Conservation (phyloP, 2,329 filamentous ascomycete species). For the Tolypocladium amazonense region DNA sequence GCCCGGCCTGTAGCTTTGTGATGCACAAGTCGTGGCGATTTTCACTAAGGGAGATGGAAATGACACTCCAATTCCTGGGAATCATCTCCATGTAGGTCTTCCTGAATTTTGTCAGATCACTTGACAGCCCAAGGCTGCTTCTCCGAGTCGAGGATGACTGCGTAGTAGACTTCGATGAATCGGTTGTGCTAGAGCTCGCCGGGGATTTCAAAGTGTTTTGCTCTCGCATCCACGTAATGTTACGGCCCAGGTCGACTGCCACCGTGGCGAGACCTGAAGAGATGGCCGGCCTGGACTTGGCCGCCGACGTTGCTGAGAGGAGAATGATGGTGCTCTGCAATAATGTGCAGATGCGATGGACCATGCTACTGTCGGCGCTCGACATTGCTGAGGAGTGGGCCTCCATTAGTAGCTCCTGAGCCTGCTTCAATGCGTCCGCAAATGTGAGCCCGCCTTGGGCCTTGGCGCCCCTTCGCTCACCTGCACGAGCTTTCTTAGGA, state of each 20-base stretch:
- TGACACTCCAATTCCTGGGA: slow-evolving; percentile 69
- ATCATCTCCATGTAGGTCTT: slow-evolving; percentile 77
- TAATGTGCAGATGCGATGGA: slow-evolving; percentile 53
- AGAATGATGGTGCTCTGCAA: slow-evolving; percentile 56
- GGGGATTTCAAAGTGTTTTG: slow-evolving; percentile 41
- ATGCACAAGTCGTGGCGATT: slow-evolving; percentile 76
- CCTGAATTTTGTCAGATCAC: slow-evolving; percentile 57
- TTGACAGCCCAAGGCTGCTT: slow-evolving; percentile 33
- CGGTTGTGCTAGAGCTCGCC: not conserved
- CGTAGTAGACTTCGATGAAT: slow-evolving; percentile 16
- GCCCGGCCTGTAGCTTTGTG: slow-evolving; percentile 67
- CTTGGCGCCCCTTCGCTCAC: slow-evolving; percentile 17
- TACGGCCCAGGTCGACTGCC: slow-evolving; percentile 59
- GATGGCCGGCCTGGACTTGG: slow-evolving; percentile 32
- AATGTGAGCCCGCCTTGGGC: slow-evolving; percentile 30
- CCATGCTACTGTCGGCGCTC: slow-evolving; percentile 44
- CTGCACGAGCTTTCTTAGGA: slow-evolving; percentile 15
- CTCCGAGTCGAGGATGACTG: slow-evolving; percentile 18
- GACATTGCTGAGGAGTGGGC: slow-evolving; percentile 48
- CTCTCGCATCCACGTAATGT: slow-evolving; percentile 57
- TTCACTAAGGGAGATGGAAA: slow-evolving; percentile 79
- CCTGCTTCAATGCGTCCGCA: slow-evolving; percentile 49
- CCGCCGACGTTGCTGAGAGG: slow-evolving; percentile 48
- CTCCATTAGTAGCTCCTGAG: slow-evolving; percentile 54
- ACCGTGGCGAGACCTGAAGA: slow-evolving; percentile 50